A percentile compares a stretch with the other conserved stretches of the same genome.
These are phyloP conservation scores for Cystobasidium sp. DNA, from an alignment of 1,284 basidiomycete genomes.

Conservation along the genomic window DNA sequence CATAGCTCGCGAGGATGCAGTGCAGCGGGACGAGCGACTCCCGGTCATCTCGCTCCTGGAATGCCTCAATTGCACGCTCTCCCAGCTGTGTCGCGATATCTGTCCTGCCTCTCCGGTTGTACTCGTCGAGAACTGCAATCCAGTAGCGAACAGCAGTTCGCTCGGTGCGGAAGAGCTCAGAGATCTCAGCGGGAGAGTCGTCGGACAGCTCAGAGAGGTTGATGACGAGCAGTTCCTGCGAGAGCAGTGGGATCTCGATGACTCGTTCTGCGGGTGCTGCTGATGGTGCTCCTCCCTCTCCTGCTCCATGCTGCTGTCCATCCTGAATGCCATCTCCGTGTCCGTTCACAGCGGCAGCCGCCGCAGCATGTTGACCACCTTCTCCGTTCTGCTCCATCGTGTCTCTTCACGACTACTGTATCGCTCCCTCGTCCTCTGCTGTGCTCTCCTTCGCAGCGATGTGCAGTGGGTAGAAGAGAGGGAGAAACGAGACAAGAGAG, in stretches of 20 bases:
- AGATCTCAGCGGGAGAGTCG: conserved; percentile 71
- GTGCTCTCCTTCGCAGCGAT: too few species aligned
- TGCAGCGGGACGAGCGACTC: conserved; percentile 64
- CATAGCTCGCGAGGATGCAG: conserved; percentile 78
- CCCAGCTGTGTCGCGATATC: conserved; percentile 58
- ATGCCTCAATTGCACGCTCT: conserved; percentile 53
- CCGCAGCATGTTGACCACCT: too few species aligned
- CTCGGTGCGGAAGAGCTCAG: conserved; percentile 71
- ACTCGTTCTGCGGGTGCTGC: background rate
- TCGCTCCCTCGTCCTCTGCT: too few species aligned
- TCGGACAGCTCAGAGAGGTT: conserved; percentile 72
- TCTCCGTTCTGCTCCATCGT: too few species aligned
- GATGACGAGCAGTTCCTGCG: conserved; percentile 70
- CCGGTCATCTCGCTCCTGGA: conserved; percentile 51
- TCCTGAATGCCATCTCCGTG: background rate
- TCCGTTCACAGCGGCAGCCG: background rate
- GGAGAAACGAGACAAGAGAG: too few species aligned
- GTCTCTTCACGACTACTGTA: too few species aligned
- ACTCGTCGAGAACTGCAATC: conserved; percentile 70
- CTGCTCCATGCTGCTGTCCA: too few species aligned
- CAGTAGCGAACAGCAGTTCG: conserved; percentile 72
- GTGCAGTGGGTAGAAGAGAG: too few species aligned
- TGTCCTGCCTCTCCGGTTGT: conserved; percentile 66
- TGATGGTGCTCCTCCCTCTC: background rate
- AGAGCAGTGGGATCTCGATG: conserved; percentile 41